Evolutionary conservation across 176 grass and related monocot species (phyloP).

Genomic region (Avena eriantha): DNA sequence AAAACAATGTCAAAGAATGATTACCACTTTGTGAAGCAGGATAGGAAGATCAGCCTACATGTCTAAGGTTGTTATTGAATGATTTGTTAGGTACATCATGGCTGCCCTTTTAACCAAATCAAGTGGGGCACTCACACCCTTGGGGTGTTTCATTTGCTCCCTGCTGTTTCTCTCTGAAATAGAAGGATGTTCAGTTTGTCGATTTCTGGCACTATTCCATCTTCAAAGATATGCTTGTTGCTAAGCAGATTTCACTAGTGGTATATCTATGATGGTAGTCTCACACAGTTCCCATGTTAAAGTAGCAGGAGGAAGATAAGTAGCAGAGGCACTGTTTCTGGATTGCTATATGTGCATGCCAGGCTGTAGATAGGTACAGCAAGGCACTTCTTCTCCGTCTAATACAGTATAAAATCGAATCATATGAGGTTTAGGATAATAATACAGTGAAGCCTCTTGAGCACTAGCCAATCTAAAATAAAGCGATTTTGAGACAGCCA

Average conservation of each 20-base stretch:
- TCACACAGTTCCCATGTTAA: background rate
- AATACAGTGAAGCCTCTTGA: conserved; percentile 5
- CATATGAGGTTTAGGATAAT: background rate
- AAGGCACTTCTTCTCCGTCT: background rate
- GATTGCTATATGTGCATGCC: background rate
- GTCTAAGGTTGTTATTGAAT: conserved; percentile 36
- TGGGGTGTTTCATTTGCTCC: conserved; percentile 24
- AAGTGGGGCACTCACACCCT: conserved; percentile 49
- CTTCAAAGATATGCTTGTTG: background rate
- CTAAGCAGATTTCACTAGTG: background rate
- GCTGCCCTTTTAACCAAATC: conserved; percentile 50
- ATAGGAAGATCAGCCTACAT: conserved; percentile 44
- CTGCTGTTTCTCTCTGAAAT: background rate
- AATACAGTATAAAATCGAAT: background rate
- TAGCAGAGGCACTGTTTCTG: background rate
- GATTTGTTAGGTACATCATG: conserved; percentile 33
- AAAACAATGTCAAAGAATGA: conserved; percentile 43
- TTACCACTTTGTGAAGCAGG: conserved; percentile 33
- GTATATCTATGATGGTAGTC: background rate
- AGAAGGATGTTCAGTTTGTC: conserved; percentile 17
- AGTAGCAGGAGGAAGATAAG: background rate
- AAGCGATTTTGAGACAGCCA: background rate
- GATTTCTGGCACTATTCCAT: conserved; percentile 43
- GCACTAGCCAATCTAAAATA: background rate
- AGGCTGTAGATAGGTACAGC: background rate